A percentile compares a stretch with the other conserved stretches of the same genome.
Evolutionary conservation across 345 rosid genomes (phyloP).

Genomic region (Gossypium longicalyx): DNA sequence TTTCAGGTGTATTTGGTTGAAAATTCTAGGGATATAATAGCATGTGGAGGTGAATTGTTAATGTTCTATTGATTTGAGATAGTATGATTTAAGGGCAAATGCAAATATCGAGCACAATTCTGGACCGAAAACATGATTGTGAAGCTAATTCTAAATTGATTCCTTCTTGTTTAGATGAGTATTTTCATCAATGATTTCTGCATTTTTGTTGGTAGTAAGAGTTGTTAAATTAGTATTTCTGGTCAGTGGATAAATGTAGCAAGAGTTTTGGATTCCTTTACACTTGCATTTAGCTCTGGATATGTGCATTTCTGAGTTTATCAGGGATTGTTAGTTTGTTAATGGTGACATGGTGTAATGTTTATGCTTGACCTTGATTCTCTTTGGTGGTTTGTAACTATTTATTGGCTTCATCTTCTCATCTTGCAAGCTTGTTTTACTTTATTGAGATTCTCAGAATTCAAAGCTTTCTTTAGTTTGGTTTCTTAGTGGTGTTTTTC

Average conservation of each 20-base stretch:
- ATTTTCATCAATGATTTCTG: not conserved
- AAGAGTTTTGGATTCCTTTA: not conserved
- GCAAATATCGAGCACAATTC: not conserved
- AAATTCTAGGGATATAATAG: not conserved
- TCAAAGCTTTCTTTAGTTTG: not conserved
- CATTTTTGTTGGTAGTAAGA: not conserved
- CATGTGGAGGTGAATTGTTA: not conserved
- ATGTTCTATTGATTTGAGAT: not conserved
- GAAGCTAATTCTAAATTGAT: not conserved
- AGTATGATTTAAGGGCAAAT: not conserved
- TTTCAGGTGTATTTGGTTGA: not conserved
- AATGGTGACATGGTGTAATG: not conserved
- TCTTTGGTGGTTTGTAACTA: not conserved
- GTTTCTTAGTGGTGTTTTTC: not conserved
- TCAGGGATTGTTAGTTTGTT: not conserved
- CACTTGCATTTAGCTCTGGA: not conserved
- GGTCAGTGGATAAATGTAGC: not conserved
- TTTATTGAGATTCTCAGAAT: not conserved
- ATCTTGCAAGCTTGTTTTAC: not conserved
- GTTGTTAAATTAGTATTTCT: not conserved
- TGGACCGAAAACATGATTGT: not conserved
- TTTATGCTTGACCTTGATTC: not conserved
- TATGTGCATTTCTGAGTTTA: not conserved
- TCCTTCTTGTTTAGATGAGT: not conserved
- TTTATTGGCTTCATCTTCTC: not conserved